Evolutionary conservation across 2,329 filamentous ascomycete species (phyloP), one percentile per base, ranked within the genome.

Genomic region (Alternaria conjuncta): DNA sequence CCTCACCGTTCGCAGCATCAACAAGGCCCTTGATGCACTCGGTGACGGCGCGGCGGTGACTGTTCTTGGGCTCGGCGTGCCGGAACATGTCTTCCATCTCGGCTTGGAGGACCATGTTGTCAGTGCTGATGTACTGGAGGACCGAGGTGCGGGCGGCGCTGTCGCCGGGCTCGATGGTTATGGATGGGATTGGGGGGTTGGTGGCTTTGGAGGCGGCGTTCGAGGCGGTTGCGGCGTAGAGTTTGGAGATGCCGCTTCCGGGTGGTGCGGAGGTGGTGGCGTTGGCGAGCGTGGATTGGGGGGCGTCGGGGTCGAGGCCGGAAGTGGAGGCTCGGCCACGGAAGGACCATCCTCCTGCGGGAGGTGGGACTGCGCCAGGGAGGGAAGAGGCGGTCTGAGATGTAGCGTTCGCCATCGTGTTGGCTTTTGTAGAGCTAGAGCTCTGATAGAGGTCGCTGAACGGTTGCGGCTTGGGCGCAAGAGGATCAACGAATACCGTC

Each of bases 401-500:
- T 5, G 3, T 12, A 12, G 20, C n/a, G 30, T 1, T 25, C 13
- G 20, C 10, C 20, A 15, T 8, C 0, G 4, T 6, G 9, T 41
- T 46, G 13, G 15, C n/a, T 15, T 13, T 43, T 5, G 20, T 18
- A 11, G 21, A 41, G 26, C 13, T 13, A 20, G 5, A 44, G 23
- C 45, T 28, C 18, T 11, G 15, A 9, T 13, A 13, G 20, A 54
- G 21, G 21, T 21, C 12, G 11, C 11, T 23, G 20, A 18, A 13
- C 3, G 36, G 23, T 9, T 10, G 36, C 6, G 44, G 32, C 18
- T 57, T 56, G 5, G 32, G 23, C 3, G 44, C 32, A 23, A 61
- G 36, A 54, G 63, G 60, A n/a, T 63, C 30, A 2, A 44, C 28
- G 4, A 61, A 63, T 4, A 30, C 36, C 8, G 49, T 66, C 9